Conservation (phyloP, 768 basidiomycete species). For the Lentinus tigrinus region DNA sequence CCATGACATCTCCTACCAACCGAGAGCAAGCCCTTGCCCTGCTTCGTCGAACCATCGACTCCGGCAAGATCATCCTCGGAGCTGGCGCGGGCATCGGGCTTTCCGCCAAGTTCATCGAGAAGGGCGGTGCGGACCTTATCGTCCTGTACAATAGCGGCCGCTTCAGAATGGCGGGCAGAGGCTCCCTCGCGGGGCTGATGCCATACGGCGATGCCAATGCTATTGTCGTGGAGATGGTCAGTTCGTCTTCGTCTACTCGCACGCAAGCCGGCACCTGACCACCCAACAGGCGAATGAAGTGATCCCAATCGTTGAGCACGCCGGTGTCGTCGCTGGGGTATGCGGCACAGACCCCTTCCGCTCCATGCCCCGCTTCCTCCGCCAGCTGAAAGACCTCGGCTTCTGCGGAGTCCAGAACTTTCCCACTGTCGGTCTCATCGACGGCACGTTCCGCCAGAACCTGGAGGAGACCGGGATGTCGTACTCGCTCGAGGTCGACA, state of each 20-base stretch:
- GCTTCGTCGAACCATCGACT: conserved; percentile 15
- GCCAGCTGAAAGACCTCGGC: conserved; percentile 16
- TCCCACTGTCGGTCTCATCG: conserved; percentile 22
- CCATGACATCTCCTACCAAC: conserved; percentile 13
- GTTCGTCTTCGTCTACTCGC: background rate
- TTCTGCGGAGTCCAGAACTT: conserved; percentile 25
- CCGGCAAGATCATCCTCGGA: conserved; percentile 14
- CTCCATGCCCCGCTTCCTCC: conserved; percentile 20
- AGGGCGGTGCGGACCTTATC: conserved; percentile 20
- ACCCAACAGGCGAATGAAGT: conserved; percentile 16
- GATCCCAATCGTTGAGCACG: conserved; percentile 14
- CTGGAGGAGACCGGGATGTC: conserved; percentile 25
- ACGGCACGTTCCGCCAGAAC: conserved; percentile 20
- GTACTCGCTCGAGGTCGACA: conserved; percentile 20
- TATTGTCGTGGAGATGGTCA: conserved; percentile 17
- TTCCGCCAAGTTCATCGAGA: conserved; percentile 19
- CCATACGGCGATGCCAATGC: conserved; percentile 20
- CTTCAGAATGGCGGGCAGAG: conserved; percentile 18
- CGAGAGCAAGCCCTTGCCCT: conserved; percentile 13
- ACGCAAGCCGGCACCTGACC: background rate
- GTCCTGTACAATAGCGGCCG: conserved; percentile 21
- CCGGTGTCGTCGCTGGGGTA: conserved; percentile 18
- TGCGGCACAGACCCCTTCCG: conserved; percentile 22
- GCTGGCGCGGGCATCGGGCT: conserved; percentile 21
- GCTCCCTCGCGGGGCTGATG: conserved; percentile 19